Evolutionary conservation across 495 filamentous ascomycete species (phyloP), one percentile per base, ranked within the genome.

Genomic region (Aspergillus indologenus): DNA sequence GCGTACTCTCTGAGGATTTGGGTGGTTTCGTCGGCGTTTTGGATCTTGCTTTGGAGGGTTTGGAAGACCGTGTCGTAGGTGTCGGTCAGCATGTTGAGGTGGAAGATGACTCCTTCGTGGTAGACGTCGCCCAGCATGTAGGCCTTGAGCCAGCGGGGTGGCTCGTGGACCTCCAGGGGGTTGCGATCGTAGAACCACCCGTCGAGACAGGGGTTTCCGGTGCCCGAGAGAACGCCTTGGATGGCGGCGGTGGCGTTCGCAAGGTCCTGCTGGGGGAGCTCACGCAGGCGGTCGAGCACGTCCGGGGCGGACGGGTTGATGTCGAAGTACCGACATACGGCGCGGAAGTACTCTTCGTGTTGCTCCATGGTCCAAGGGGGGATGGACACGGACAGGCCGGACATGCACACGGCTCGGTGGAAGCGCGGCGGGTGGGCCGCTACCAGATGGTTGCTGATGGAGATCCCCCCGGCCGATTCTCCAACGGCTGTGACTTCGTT

Each of bases 391-490:
- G 63, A 61, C 0, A 66, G 24, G 5, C 70, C 67, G 22, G 70
- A 72, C 67, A 72, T 70, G 45, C 67, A 68, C 15, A 70, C 57
- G 0, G 67, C 67, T 8, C 65, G 67, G 45, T 64, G 60, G 44
- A 72, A 72, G 5, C 48, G 17, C 0, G 69, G 57, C 14, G 67
- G 69, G 0, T 53, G 21, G 5, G 59, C 59, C 1, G 65, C 56
- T 5, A 47, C 58, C 22, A 90, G 70, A 17, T 89, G 87, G 57
- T 88, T 74, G 23, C 78, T 79, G 4, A 90, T 83, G 0, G 82
- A 83, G 0, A 76, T 85, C 0, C 79, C 86, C 8, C 88, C 88
- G 3, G 87, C 87, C 0, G 82, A 86, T 7, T 82, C 83, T 23
- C 87, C 86, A 47, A 85, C 79, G 14, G 88, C 82, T 5, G 85